phyloP scores from a whole-genome alignment of 2,329 filamentous ascomycete species.

The Tothia fuscella region DNA sequence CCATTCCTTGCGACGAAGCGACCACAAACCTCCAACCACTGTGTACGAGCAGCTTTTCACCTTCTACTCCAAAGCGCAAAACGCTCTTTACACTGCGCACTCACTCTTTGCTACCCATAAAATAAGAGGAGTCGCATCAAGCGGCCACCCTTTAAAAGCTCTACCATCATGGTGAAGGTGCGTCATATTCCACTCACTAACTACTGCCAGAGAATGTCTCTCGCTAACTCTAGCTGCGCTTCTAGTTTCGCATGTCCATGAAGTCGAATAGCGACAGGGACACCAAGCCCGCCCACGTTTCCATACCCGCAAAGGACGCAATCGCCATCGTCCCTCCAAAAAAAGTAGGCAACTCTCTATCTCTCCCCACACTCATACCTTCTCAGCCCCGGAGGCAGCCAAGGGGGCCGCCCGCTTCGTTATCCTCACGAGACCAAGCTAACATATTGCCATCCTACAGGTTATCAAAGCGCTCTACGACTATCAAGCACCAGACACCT shows the following conservation, averaged over 20 bases:
- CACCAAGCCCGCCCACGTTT: constrained; percentile 55
- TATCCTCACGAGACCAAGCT: neutral
- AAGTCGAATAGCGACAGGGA: constrained; percentile 75
- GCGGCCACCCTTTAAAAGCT: too few species aligned
- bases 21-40: too few species aligned
- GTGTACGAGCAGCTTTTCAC: too few species aligned
- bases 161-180: constrained; percentile 15
- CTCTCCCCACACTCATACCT: neutral
- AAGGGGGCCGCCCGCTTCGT: too few species aligned
- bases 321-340: constrained; percentile 85
- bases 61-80: too few species aligned
- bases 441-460: constrained; percentile 34
- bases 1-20: too few species aligned
- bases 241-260: constrained; percentile 73
- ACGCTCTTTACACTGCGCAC: too few species aligned
- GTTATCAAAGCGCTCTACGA: constrained; percentile 96
- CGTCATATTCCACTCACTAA: constrained; percentile 10
- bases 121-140: too few species aligned
- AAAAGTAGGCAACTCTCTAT: constrained; percentile 51
- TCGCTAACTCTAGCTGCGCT: constrained; percentile 8
- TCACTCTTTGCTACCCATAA: too few species aligned
- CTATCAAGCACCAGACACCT: constrained; percentile 57
- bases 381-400: neutral
- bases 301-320: constrained; percentile 73
- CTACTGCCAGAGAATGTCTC: constrained; percentile 1